Conservation (phyloP, 2,329 filamentous ascomycete genomes). For the Zymoseptoria tritici region DNA sequence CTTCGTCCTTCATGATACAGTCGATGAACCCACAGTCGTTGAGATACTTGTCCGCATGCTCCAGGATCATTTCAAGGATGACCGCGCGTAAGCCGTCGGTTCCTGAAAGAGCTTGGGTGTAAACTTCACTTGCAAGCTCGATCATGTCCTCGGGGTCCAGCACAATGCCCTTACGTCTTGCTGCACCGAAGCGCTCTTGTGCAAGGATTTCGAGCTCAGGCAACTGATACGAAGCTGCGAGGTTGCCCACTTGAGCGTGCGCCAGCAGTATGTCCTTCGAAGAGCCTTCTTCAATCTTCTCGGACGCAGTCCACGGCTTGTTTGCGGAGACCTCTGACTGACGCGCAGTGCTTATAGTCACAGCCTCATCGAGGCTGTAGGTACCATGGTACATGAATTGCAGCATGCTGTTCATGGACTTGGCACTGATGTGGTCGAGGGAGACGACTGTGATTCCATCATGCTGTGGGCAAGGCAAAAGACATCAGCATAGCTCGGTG, state of each 20-base stretch:
- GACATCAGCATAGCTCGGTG: too few relatives aligned
- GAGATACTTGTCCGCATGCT: neutral
- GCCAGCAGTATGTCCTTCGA: neutral
- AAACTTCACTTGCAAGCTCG: neutral
- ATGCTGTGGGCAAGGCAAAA: neutral
- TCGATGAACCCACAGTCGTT: neutral
- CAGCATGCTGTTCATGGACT: slow-evolving; percentile 11
- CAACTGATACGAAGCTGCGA: slow-evolving; percentile 10
- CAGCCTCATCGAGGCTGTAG: slow-evolving; percentile 2
- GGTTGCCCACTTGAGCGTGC: slow-evolving; percentile 8
- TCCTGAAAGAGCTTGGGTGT: neutral
- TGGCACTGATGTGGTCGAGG: slow-evolving; percentile 7
- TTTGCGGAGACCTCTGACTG: neutral
- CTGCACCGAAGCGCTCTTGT: neutral
- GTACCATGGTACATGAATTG: slow-evolving; percentile 12
- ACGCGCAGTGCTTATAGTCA: neutral
- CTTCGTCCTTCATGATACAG: neutral
- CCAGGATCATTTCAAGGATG: neutral
- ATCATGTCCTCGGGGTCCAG: neutral
- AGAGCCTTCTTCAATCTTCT: too few relatives aligned
- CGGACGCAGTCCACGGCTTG: neutral
- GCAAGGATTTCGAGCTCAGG: neutral
- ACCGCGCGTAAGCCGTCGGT: neutral
- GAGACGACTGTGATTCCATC: slow-evolving; percentile 2
- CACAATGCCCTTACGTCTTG: neutral